These are phyloP conservation scores for Ophiostoma triangulosporum DNA, from an alignment of 2,329 filamentous ascomycete genomes.

Conservation along the genomic window DNA sequence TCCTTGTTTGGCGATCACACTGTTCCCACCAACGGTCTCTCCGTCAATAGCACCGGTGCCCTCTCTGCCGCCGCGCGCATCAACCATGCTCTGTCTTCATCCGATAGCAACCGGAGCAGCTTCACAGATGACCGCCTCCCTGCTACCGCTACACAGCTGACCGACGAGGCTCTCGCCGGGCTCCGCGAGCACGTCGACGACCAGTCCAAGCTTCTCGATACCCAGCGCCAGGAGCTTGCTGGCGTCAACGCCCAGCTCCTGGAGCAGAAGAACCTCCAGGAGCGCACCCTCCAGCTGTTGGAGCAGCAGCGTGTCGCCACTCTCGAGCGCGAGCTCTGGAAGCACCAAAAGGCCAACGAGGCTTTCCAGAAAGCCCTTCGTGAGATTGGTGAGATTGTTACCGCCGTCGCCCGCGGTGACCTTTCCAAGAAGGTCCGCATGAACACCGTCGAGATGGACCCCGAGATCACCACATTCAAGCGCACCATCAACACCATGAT, in stretches of 20 bases:
- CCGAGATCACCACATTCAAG: slow-evolving; percentile 95
- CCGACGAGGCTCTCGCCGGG: slow-evolving; percentile 71
- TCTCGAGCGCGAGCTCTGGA: slow-evolving; percentile 84
- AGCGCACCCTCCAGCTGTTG: slow-evolving; percentile 66
- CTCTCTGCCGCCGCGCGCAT: background rate
- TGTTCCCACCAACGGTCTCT: slow-evolving; percentile 24
- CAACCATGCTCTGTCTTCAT: background rate
- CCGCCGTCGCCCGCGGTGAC: slow-evolving; percentile 87
- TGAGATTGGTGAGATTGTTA: slow-evolving; percentile 95
- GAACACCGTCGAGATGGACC: slow-evolving; percentile 92
- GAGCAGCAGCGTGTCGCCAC: slow-evolving; percentile 80
- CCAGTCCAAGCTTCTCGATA: slow-evolving; percentile 83
- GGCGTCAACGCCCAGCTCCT: slow-evolving; percentile 76
- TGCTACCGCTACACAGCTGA: slow-evolving; percentile 41
- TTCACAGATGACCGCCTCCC: slow-evolving; percentile 15
- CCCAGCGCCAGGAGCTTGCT: slow-evolving; percentile 72
- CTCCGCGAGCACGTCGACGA: slow-evolving; percentile 85
- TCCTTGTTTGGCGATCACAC: slow-evolving; percentile 48
- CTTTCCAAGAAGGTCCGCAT: slow-evolving; percentile 94
- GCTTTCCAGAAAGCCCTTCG: slow-evolving; percentile 95
- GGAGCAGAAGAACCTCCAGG: slow-evolving; percentile 74
- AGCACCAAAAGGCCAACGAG: slow-evolving; percentile 95
- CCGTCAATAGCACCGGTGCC: slow-evolving; percentile 5
- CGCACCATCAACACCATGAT: slow-evolving; percentile 99
- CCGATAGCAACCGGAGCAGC: slow-evolving; percentile 15